Evolutionary conservation across 23 red algal species (phyloP).

Genomic region (Agarophyton chilense): DNA sequence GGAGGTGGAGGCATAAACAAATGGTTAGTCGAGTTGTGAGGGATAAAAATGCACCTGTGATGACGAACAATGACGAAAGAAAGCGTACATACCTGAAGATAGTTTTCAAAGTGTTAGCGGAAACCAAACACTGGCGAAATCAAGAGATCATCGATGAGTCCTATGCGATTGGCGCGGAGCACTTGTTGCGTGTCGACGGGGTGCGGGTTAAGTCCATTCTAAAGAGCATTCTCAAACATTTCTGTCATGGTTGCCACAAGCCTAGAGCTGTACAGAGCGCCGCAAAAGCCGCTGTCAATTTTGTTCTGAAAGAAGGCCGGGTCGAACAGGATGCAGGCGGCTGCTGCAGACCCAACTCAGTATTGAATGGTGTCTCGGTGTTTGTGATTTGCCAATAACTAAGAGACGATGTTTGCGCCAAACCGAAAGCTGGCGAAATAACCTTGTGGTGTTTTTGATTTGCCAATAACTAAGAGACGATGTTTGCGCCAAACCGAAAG

Average conservation of each 20-base stretch:
- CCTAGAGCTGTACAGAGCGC: conserved; percentile 70
- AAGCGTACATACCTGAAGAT: conserved; percentile 46
- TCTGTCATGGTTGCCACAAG: conserved; percentile 68
- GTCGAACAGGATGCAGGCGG: conserved; percentile 87
- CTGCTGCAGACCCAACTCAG: conserved; percentile 74
- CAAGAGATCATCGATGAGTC: conserved; percentile 84
- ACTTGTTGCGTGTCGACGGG: conserved; percentile 58
- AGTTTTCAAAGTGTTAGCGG: conserved; percentile 89
- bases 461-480: too few relatives aligned
- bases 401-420: conserved; percentile 87
- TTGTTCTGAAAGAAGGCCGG: conserved; percentile 67
- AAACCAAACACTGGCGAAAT: conserved; percentile 79
- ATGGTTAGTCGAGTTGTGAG: conserved; percentile 22
- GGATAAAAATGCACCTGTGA: background rate
- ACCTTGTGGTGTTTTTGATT: too few relatives aligned
- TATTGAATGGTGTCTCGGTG: background rate
- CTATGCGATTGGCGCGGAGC: conserved; percentile 51
- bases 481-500: too few relatives aligned
- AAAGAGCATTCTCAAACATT: conserved; percentile 38
- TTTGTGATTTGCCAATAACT: too few relatives aligned
- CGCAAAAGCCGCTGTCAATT: too few relatives aligned
- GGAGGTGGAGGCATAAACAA: too few relatives aligned
- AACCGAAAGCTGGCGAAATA: conserved; percentile 78
- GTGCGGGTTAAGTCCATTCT: background rate
- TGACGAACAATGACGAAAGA: background rate